Evolutionary conservation across 2,329 filamentous ascomycete genomes (phyloP).

Genomic region (Hymenoscyphus infarciens): DNA sequence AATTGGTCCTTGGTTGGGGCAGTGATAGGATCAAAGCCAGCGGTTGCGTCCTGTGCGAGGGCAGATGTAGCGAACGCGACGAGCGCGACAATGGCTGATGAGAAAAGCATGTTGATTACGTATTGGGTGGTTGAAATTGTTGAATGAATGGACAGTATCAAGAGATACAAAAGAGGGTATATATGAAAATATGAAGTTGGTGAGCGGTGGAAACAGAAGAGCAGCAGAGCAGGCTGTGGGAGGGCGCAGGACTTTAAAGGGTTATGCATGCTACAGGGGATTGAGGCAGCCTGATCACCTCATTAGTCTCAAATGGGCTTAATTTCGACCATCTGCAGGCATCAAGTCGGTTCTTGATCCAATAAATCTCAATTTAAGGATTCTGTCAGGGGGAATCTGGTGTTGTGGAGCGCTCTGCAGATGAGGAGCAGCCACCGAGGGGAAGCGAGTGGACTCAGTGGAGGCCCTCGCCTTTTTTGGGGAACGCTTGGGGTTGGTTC

Average conservation of each 20-base stretch:
- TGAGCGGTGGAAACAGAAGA: neutral
- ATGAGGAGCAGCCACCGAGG: neutral
- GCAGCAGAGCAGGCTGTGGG: conserved; percentile 1
- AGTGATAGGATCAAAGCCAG: conserved; percentile 54
- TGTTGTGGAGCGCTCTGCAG: neutral
- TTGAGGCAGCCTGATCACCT: neutral
- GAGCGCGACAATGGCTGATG: conserved; percentile 27
- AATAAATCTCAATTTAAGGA: neutral
- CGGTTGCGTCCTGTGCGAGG: conserved; percentile 46
- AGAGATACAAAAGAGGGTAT: conserved; percentile 26
- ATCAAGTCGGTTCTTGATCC: neutral
- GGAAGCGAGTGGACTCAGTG: neutral
- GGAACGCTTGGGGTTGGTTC: neutral
- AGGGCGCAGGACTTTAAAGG: conserved; percentile 10
- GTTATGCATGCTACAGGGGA: conserved; percentile 2
- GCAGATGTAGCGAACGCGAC: conserved; percentile 28
- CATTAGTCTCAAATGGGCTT: neutral
- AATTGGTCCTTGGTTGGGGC: conserved; percentile 43
- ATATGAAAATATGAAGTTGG: conserved; percentile 2
- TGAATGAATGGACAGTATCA: conserved; percentile 33
- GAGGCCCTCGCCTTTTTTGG: conserved; percentile 7
- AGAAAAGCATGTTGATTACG: conserved; percentile 29
- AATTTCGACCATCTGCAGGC: neutral
- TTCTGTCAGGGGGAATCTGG: neutral
- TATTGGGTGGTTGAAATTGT: conserved; percentile 9